Percentiles rank a stretch among this genome's conserved stretches.
phyloP scores from a whole-genome alignment of 73 alveolate species.

The Stentor coeruleus region DNA sequence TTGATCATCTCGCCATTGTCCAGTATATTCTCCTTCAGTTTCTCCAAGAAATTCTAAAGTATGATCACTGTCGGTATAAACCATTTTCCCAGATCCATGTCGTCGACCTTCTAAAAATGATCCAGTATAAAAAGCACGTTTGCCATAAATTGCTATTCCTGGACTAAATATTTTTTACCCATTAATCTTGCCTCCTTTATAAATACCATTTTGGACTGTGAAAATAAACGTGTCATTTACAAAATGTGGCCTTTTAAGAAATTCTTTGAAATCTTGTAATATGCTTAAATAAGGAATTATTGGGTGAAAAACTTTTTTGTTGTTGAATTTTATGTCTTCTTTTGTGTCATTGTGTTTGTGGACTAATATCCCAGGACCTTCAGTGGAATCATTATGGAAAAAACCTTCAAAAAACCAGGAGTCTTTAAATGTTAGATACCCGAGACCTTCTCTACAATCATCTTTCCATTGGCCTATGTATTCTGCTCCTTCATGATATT shows the following conservation, averaged over 20 bases:
- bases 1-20: slow-evolving; percentile 45
- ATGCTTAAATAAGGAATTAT: background rate
- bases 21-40: slow-evolving; percentile 47
- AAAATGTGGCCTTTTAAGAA: background rate
- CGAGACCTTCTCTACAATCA: slow-evolving; percentile 56
- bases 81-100: slow-evolving; percentile 6
- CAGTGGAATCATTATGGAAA: slow-evolving; percentile 58
- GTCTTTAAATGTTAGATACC: slow-evolving; percentile 49
- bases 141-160: slow-evolving; percentile 7
- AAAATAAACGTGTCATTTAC: background rate
- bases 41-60: background rate
- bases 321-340: background rate
- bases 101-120: background rate
- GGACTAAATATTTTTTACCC: background rate
- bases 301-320: background rate
- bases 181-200: background rate
- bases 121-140: background rate
- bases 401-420: slow-evolving; percentile 66
- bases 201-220: background rate
- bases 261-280: background rate
- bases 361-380: slow-evolving; percentile 57
- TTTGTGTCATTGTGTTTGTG: background rate
- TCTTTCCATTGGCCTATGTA: slow-evolving; percentile 77
- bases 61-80: background rate
- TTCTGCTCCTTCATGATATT: slow-evolving; percentile 69